Percentiles rank a stretch among this genome's conserved stretches.
Evolutionary conservation across 495 filamentous ascomycete genomes (phyloP).

Genomic region (Neurospora terricola): DNA sequence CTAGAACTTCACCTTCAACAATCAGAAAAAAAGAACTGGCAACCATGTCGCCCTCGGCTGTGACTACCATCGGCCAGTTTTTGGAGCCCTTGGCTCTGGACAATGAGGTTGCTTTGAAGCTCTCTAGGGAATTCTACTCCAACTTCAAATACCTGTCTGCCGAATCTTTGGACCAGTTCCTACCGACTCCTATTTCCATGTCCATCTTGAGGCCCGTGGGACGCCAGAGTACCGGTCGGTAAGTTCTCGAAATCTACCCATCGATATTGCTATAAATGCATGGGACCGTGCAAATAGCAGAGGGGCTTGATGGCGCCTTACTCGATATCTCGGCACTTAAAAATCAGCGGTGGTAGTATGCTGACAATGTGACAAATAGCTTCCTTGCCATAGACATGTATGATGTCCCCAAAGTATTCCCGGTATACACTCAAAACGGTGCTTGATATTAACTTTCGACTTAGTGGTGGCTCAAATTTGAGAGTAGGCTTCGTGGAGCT

Average conservation of each 20-base stretch:
- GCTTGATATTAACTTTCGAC: background rate
- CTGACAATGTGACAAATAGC: conserved; percentile 22
- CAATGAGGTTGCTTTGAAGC: conserved; percentile 38
- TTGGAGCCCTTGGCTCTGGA: conserved; percentile 36
- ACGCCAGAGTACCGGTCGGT: conserved; percentile 47
- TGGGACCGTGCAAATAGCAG: background rate
- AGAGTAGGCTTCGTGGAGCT: conserved; percentile 71
- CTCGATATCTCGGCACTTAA: background rate
- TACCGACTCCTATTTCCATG: conserved; percentile 69
- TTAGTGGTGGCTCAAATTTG: conserved; percentile 65
- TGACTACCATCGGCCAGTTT: conserved; percentile 26
- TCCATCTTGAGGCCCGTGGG: conserved; percentile 48
- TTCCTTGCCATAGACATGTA: conserved; percentile 71
- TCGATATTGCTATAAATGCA: background rate
- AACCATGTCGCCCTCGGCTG: conserved; percentile 13
- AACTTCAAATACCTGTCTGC: conserved; percentile 56
- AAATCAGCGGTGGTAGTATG: background rate
- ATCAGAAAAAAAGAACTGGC: conserved; percentile 5
- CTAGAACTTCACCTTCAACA: no score
- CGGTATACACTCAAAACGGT: conserved; percentile 3
- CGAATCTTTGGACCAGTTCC: conserved; percentile 59
- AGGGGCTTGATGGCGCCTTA: background rate
- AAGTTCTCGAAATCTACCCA: conserved; percentile 12
- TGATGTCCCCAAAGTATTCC: conserved; percentile 4
- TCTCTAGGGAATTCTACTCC: conserved; percentile 51